These are phyloP conservation scores for Vanilla planifolia DNA, from an alignment of 106 monocot genomes.

Conservation along the genomic window DNA sequence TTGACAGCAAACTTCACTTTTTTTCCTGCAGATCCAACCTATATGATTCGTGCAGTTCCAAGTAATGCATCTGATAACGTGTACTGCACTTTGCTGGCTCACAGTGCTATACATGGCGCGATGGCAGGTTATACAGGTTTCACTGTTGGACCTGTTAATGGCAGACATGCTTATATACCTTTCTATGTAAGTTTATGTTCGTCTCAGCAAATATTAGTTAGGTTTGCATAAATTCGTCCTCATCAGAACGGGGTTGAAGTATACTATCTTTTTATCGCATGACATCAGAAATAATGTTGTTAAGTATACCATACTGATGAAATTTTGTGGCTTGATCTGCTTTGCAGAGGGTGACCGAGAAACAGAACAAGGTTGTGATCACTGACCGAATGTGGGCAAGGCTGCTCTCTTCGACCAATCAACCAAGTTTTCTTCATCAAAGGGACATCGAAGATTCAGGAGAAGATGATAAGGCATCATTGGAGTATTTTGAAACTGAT, in stretches of 20 bases:
- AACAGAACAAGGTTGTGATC: slow-evolving; percentile 40
- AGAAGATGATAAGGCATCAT: slow-evolving; percentile 7
- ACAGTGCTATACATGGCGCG: slow-evolving; percentile 44
- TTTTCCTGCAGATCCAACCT: slow-evolving; percentile 45
- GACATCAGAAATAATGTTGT: no score
- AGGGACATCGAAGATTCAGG: slow-evolving; percentile 20
- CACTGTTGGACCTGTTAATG: slow-evolving; percentile 36
- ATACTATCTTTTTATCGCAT: no score
- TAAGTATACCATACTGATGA: no score
- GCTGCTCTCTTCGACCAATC: slow-evolving; percentile 53
- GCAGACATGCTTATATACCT: slow-evolving; percentile 35
- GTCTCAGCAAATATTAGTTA: not conserved
- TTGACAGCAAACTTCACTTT: not conserved
- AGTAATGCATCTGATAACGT: slow-evolving; percentile 64
- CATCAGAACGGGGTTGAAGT: no score
- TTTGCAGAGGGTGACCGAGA: slow-evolving; percentile 40
- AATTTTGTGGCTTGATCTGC: no score
- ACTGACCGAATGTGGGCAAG: slow-evolving; percentile 63
- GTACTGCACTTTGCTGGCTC: slow-evolving; percentile 45
- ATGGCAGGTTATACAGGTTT: slow-evolving; percentile 51
- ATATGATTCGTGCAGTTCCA: slow-evolving; percentile 58
- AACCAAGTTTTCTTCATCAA: slow-evolving; percentile 38
- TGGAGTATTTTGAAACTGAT: slow-evolving; percentile 8
- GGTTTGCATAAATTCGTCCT: no score
- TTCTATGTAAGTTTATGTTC: slow-evolving; percentile 22